phyloP scores from a whole-genome alignment of 805 yeast species.

The Maudiozyma bulderi region DNA sequence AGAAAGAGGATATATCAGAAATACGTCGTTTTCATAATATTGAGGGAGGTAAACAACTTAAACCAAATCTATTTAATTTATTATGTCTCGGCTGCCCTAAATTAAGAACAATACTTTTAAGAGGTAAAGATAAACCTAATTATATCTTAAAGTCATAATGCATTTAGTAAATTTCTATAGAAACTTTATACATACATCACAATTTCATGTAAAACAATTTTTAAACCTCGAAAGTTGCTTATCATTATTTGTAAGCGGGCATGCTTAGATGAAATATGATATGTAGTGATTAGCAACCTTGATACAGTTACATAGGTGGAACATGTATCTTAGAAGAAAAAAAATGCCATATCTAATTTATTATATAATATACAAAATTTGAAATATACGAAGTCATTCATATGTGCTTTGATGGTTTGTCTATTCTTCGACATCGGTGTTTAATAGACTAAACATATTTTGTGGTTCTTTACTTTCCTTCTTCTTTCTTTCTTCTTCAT shows the following conservation, averaged over 20 bases:
- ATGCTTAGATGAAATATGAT: too few species aligned
- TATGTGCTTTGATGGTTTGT: neutral
- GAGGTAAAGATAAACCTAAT: neutral
- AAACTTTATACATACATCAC: neutral
- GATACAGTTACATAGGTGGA: too few species aligned
- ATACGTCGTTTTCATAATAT: neutral
- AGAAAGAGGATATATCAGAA: neutral
- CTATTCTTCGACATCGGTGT: conserved; percentile 27
- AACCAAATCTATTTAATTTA: neutral
- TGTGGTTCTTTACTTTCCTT: conserved; percentile 11
- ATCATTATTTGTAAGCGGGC: too few species aligned
- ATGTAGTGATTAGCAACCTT: too few species aligned
- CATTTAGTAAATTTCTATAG: neutral
- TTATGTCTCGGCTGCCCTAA: neutral
- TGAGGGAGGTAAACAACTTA: neutral
- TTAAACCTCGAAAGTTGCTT: too few species aligned
- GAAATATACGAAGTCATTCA: neutral
- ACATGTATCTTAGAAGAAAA: too few species aligned
- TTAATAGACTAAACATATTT: conserved; percentile 26
- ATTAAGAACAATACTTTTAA: neutral
- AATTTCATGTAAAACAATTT: too few species aligned
- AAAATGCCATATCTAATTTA: too few species aligned
- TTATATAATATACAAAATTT: neutral
- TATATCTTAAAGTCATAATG: neutral
- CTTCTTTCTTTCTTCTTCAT: conserved; percentile 8